phyloP scores from a whole-genome alignment of 495 filamentous ascomycete species.

The Podospora didyma region DNA sequence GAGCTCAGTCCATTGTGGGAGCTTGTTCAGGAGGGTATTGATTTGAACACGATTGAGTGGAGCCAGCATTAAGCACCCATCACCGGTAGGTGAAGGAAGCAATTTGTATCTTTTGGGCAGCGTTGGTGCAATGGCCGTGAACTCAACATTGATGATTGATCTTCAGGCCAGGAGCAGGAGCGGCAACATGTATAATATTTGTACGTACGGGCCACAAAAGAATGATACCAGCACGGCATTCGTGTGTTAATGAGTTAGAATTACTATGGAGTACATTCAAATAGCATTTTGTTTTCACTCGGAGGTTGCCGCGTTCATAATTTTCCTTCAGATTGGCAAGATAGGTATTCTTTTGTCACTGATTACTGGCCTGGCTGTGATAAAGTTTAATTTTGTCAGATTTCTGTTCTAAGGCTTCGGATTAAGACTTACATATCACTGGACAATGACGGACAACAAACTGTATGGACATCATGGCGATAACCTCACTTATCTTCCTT shows the following conservation, averaged over 20 bases:
- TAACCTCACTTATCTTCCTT: no score
- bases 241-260: background rate
- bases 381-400: no score
- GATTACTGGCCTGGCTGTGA: no score
- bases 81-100: background rate
- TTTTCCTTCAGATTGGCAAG: no score
- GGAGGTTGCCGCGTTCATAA: no score
- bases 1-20: conserved; percentile 98
- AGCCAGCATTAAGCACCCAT: conserved; percentile 67
- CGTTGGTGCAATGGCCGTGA: background rate
- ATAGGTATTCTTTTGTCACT: no score
- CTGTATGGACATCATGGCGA: no score
- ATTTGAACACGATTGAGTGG: conserved; percentile 96
- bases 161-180: background rate
- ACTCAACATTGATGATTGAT: background rate
- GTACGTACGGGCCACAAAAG: background rate
- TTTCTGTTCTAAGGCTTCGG: no score
- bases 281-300: no score
- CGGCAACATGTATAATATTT: background rate
- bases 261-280: no score
- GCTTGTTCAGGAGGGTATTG: conserved; percentile 93
- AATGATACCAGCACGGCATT: background rate
- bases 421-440: no score
- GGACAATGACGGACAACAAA: no score
- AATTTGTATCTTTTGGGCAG: background rate